Conservation (phyloP, 2,329 filamentous ascomycete species). For the Dactylellina parvicollis region DNA sequence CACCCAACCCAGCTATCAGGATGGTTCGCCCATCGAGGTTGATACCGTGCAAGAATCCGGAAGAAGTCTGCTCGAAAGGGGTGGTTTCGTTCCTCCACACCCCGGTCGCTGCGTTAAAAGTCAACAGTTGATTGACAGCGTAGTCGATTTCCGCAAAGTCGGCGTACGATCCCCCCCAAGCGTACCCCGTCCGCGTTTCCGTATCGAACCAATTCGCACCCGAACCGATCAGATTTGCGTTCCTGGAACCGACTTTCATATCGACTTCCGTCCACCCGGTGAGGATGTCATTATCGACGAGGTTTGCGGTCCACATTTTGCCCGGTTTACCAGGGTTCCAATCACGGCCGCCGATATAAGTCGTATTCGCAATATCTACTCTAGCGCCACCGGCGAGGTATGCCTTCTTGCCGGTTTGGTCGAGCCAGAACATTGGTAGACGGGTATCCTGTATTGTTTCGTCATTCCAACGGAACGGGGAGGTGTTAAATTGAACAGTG, state of each 20-base stretch:
- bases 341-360: conserved; percentile 22
- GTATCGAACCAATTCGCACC: conserved; percentile 37
- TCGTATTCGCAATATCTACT: conserved; percentile 31
- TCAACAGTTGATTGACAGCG: conserved; percentile 35
- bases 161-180: conserved; percentile 27
- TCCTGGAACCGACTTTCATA: conserved; percentile 15
- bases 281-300: conserved; percentile 22
- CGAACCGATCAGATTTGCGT: conserved; percentile 32
- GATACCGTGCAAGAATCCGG: conserved; percentile 37
- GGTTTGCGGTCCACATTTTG: conserved; percentile 42
- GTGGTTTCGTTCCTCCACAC: conserved; percentile 37
- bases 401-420: conserved; percentile 29
- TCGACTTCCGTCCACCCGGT: conserved; percentile 30
- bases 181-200: conserved; percentile 33
- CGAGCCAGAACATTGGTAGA: conserved; percentile 44
- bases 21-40: conserved; percentile 17
- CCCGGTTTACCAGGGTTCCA: conserved; percentile 36
- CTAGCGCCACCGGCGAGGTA: conserved; percentile 37
- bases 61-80: conserved; percentile 16
- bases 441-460: conserved; percentile 33
- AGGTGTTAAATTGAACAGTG: conserved; percentile 6
- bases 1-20: conserved; percentile 40
- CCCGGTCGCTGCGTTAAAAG: conserved; percentile 33
- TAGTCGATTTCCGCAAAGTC: conserved; percentile 22
- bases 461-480: conserved; percentile 21